Conservation (phyloP, 2,329 filamentous ascomycete genomes). For the Aspergillus carbonarius region DNA sequence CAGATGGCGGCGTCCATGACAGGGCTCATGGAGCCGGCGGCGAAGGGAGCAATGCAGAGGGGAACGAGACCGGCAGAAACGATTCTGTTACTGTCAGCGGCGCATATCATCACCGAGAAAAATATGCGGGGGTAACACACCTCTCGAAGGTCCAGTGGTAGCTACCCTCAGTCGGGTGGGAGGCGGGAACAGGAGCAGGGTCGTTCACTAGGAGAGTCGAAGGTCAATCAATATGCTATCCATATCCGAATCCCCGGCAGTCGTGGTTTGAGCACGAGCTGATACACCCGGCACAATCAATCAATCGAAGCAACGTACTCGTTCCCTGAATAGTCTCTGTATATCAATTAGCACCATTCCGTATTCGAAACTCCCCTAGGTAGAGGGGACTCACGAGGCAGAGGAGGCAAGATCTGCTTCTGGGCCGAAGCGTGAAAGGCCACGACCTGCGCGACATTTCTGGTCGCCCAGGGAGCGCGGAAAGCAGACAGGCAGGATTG, state of each 20-base stretch:
- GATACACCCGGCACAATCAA: neutral
- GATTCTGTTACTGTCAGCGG: slow-evolving; percentile 51
- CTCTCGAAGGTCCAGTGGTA: slow-evolving; percentile 99
- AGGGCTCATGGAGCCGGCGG: slow-evolving; percentile 86
- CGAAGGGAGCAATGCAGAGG: slow-evolving; percentile 86
- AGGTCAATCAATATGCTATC: no score
- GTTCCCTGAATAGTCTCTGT: slow-evolving; percentile 73
- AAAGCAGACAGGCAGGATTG: slow-evolving; percentile 37
- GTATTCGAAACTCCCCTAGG: neutral
- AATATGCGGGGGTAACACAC: slow-evolving; percentile 37
- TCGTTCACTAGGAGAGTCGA: slow-evolving; percentile 69
- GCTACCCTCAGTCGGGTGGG: slow-evolving; percentile 79
- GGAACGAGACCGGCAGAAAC: slow-evolving; percentile 80
- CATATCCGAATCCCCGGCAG: no score
- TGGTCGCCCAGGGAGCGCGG: slow-evolving; percentile 35
- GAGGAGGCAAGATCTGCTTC: slow-evolving; percentile 74
- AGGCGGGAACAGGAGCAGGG: slow-evolving; percentile 69
- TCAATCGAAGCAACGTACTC: slow-evolving; percentile 52
- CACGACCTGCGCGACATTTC: slow-evolving; percentile 56
- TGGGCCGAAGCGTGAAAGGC: slow-evolving; percentile 83
- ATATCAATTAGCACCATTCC: neutral
- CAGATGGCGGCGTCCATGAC: slow-evolving; percentile 82
- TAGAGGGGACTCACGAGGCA: slow-evolving; percentile 67
- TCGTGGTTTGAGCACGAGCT: no score
- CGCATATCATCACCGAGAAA: neutral